phyloP scores from a whole-genome alignment of 331 rosid species.

The Arachis monticola region DNA sequence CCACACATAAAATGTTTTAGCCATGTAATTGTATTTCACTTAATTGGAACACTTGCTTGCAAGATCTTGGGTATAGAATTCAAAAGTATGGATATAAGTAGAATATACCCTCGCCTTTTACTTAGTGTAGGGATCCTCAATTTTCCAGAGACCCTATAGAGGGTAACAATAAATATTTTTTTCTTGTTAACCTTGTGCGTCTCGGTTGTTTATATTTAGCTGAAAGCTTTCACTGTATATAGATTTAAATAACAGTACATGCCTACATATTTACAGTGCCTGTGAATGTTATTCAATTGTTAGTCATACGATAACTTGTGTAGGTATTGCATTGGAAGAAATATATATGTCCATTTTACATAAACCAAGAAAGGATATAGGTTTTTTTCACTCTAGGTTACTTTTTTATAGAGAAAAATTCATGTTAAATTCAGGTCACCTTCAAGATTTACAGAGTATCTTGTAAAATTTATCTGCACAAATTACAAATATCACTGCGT shows the following conservation, averaged over 20 bases:
- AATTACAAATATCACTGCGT: constrained; percentile 33
- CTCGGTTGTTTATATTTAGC: not conserved
- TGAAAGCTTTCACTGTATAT: not conserved
- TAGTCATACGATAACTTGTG: not conserved
- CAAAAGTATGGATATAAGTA: not conserved
- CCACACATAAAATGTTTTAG: constrained; percentile 11
- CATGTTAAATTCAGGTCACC: constrained; percentile 24
- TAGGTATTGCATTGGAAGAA: not conserved
- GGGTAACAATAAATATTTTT: not conserved
- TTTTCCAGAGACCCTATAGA: not conserved
- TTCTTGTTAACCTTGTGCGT: not conserved
- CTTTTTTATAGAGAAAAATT: not conserved
- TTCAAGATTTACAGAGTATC: constrained; percentile 15
- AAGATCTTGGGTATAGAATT: not conserved
- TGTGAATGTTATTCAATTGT: not conserved
- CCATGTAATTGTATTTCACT: constrained; percentile 6
- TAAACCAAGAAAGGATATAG: not conserved
- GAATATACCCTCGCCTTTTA: constrained; percentile 1
- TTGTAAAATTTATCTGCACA: constrained; percentile 33
- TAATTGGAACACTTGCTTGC: constrained; percentile 16
- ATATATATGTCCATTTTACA: too few relatives aligned
- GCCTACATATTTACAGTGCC: not conserved
- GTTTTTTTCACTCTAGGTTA: not conserved
- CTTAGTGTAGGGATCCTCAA: not conserved
- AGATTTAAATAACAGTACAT: not conserved